Evolutionary conservation across 768 basidiomycete species (phyloP), one percentile per base, ranked within the genome.

Genomic region (Phlebiopsis flavidoalba): DNA sequence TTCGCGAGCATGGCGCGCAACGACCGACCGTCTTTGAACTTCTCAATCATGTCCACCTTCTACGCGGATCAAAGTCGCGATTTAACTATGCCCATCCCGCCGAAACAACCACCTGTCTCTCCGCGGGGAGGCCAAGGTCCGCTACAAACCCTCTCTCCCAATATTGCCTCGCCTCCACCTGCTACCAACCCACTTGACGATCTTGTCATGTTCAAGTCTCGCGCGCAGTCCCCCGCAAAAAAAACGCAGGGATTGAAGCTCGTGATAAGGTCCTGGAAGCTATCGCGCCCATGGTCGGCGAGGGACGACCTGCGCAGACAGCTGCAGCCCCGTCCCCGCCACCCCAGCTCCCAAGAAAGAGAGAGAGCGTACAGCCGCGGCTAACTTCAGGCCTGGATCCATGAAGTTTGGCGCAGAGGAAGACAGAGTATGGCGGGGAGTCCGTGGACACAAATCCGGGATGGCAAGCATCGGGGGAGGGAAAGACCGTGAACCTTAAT

Each of bases 21-120:
- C 82, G 97, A 15, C 97, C 96, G 10, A 83, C 85, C 14, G 89
- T 92, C 15, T 98, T 95, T 67, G 93, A 97, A 66, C 74, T 96
- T 14, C 85, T 98, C 48, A 77, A 81, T 50, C 83, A 84, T 61
- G 91, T 95, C 1, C 97, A 98, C 75, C 80, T 81, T 33, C 82
- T 97, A 66, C 88, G 95, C 21, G 93, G 95, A 11, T 93, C 93
- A 0, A 89, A 85, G 70, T 91, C 94, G 7, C 81, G 83, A 43
- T 89, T 88, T 67, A 76, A 83, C 43, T 97, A 97, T 67, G 77
- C 71, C n/a, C 40, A 76, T 85, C 48, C 82, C 81, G 47, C 66
- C 76, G 0, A 76, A 76, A 11, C 83, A 79, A 60, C 81, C 67
- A 75, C 54, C 77, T 75, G 67, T 82, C 70, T 75, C 78, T 10